Evolutionary conservation across 495 filamentous ascomycete species (phyloP).

Genomic region (Penicillium coprophilum): DNA sequence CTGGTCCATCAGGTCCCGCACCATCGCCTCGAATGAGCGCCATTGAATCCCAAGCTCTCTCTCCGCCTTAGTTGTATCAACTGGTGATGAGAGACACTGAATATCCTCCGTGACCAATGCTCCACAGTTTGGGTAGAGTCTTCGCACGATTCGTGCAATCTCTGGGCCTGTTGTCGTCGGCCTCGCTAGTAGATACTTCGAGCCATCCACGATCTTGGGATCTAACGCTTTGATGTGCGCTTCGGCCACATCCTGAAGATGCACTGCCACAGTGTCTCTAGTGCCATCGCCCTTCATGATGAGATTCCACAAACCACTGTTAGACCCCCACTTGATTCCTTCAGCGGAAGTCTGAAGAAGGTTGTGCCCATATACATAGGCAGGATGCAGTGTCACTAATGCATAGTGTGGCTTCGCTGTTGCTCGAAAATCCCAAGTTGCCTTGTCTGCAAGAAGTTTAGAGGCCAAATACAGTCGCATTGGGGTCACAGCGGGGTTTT

Average conservation of each 20-base stretch:
- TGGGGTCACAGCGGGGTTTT: conserved; percentile 14
- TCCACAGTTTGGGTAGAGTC: conserved; percentile 29
- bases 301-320: conserved; percentile 20
- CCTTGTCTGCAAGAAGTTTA: conserved; percentile 34
- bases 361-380: conserved; percentile 34
- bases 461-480: conserved; percentile 31
- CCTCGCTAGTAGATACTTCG: conserved; percentile 31
- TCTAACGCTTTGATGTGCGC: conserved; percentile 36
- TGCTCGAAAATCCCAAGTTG: conserved; percentile 27
- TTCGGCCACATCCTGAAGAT: conserved; percentile 44
- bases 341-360: conserved; percentile 28
- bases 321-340: conserved; percentile 18
- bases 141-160: conserved; percentile 28
- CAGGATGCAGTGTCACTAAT: conserved; percentile 31
- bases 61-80: conserved; percentile 57
- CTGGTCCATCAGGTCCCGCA: conserved; percentile 40
- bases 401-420: conserved; percentile 27
- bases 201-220: conserved; percentile 21
- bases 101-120: conserved; percentile 27
- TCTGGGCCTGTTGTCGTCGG: conserved; percentile 26
- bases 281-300: conserved; percentile 20
- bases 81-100: conserved; percentile 41
- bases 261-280: conserved; percentile 25
- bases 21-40: conserved; percentile 31
- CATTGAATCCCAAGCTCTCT: conserved; percentile 37